These are phyloP conservation scores for Aspergillus piperis DNA, from an alignment of 2,329 filamentous ascomycete species.

Conservation along the genomic window DNA sequence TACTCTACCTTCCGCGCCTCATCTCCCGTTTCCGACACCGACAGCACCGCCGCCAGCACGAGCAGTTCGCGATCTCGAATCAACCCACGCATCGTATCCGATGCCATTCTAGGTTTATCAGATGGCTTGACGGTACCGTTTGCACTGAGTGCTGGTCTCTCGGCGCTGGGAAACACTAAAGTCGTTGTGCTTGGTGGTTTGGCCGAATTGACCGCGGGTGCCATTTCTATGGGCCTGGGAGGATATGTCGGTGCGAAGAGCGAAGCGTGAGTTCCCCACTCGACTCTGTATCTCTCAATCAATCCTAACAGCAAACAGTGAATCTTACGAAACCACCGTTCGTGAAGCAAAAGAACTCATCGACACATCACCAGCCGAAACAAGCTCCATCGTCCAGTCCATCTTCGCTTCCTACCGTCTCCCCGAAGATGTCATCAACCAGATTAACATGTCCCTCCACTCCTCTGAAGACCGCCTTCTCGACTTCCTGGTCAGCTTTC, in stretches of 20 bases:
- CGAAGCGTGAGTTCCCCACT: conserved; percentile 46
- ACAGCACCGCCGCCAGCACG: conserved; percentile 23
- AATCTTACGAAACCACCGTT: conserved; percentile 50
- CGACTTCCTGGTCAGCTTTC: conserved; percentile 52
- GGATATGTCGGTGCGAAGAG: conserved; percentile 65
- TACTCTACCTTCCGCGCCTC: conserved; percentile 37
- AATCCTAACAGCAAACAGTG: conserved; percentile 26
- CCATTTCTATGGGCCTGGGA: conserved; percentile 78
- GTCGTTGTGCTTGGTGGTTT: conserved; percentile 71
- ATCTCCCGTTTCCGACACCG: conserved; percentile 26
- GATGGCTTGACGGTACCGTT: conserved; percentile 80
- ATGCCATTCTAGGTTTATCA: conserved; percentile 73
- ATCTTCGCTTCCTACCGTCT: conserved; percentile 47
- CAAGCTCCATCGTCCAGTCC: conserved; percentile 41
- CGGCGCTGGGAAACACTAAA: conserved; percentile 61
- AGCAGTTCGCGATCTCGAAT: conserved; percentile 33
- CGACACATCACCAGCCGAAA: conserved; percentile 38
- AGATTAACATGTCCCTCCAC: conserved; percentile 41
- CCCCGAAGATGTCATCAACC: conserved; percentile 35
- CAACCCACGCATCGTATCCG: conserved; percentile 50
- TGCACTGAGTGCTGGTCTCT: conserved; percentile 71
- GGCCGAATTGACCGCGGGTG: conserved; percentile 74
- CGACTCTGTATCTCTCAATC: not conserved
- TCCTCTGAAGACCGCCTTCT: conserved; percentile 42
- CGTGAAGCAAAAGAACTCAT: conserved; percentile 47